phyloP scores from a whole-genome alignment of 257 asterid species.

The Plantago ovata region DNA sequence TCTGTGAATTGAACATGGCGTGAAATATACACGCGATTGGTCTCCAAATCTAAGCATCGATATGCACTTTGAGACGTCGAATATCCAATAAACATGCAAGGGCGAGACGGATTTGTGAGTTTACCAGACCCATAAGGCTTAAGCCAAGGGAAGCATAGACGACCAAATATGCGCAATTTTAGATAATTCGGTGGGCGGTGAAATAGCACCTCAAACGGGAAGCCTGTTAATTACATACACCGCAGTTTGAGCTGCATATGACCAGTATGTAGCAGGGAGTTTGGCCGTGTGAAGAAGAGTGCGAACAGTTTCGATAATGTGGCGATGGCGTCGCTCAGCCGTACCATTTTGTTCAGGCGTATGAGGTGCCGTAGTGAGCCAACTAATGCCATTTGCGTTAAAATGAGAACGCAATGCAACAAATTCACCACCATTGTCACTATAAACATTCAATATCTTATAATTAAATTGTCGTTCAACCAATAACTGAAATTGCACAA shows the following conservation, averaged over 20 bases:
- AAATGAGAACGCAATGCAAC: background rate
- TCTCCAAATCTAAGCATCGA: background rate
- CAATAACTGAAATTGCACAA: background rate
- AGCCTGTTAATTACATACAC: background rate
- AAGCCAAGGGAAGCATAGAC: constrained; percentile 13
- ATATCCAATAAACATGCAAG: constrained; percentile 15
- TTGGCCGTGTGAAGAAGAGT: background rate
- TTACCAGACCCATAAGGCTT: background rate
- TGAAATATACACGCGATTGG: background rate
- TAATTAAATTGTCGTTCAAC: background rate
- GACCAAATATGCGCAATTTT: background rate
- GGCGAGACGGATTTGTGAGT: background rate
- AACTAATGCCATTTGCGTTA: background rate
- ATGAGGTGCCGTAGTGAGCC: constrained; percentile 17
- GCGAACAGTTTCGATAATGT: background rate
- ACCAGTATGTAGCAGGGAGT: background rate
- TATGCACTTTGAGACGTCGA: constrained; percentile 3
- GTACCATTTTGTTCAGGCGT: constrained; percentile 16
- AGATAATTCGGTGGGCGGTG: background rate
- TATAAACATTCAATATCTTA: background rate
- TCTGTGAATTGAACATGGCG: constrained; percentile 5
- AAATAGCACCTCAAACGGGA: background rate
- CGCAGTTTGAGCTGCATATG: background rate
- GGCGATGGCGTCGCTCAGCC: background rate
- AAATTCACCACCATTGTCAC: constrained; percentile 15